These are phyloP conservation scores for Xylariomycetidae sp. DNA, from an alignment of 2,329 filamentous ascomycete genomes.

Conservation along the genomic window DNA sequence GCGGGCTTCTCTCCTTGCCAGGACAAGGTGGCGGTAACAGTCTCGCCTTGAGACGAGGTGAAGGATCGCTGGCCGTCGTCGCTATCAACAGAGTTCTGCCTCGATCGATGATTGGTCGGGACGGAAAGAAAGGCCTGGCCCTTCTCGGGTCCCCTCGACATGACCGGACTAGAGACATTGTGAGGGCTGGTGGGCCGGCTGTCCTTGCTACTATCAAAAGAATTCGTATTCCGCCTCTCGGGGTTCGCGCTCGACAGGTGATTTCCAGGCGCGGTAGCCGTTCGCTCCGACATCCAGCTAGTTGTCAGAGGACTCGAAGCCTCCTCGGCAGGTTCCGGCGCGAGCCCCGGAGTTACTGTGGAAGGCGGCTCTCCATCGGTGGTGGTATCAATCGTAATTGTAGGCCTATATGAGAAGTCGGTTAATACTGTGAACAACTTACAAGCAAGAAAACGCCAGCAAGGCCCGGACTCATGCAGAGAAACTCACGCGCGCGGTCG, in stretches of 20 bases:
- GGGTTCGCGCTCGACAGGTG: constrained; percentile 21
- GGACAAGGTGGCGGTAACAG: constrained; percentile 47
- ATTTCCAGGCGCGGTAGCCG: constrained; percentile 10
- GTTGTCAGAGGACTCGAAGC: constrained; percentile 22
- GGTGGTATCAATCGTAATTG: constrained; percentile 32
- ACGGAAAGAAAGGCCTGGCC: constrained; percentile 57
- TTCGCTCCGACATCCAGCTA: constrained; percentile 22
- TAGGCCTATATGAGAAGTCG: constrained; percentile 19
- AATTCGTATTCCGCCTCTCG: constrained; percentile 49
- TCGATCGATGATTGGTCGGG: constrained; percentile 52
- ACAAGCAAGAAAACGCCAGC: no score
- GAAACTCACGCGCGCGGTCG: constrained; percentile 5
- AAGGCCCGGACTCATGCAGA: no score
- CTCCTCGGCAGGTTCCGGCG: constrained; percentile 22
- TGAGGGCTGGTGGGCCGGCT: constrained; percentile 66
- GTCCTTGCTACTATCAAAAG: constrained; percentile 57
- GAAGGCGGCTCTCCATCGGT: constrained; percentile 21
- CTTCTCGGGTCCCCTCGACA: constrained; percentile 40
- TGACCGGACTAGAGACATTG: constrained; percentile 58
- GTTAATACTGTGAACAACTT: constrained; percentile 2
- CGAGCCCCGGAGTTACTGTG: constrained; percentile 17
- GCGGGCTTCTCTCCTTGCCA: constrained; percentile 30
- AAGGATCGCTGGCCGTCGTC: constrained; percentile 54
- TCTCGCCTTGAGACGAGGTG: constrained; percentile 46
- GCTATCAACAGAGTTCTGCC: constrained; percentile 66